Conservation (phyloP, 805 yeast genomes). For the Clavispora phyllophila region DNA sequence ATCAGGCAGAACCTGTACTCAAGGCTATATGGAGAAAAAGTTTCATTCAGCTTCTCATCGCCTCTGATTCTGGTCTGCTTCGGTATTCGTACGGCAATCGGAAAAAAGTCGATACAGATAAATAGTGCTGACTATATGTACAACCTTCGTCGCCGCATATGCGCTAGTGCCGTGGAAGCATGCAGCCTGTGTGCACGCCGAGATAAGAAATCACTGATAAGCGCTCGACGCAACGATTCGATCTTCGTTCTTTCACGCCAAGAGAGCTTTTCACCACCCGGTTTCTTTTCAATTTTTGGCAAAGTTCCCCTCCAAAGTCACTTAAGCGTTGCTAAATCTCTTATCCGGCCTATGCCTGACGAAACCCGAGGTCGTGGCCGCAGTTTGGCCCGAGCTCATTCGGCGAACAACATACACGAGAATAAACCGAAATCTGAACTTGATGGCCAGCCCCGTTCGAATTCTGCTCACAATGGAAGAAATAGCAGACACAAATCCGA, state of each 20-base stretch:
- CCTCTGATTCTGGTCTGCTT: no score
- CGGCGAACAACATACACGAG: neutral
- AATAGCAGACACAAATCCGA: neutral
- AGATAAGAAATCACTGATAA: neutral
- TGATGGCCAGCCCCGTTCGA: neutral
- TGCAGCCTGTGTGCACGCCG: neutral
- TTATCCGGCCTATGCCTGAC: neutral
- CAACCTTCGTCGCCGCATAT: neutral
- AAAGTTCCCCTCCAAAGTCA: no score
- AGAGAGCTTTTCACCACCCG: no score
- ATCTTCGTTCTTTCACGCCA: no score
- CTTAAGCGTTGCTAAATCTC: no score
- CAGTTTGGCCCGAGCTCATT: conserved; percentile 1
- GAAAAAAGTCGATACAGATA: no score
- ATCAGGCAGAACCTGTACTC: no score
- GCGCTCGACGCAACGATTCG: neutral
- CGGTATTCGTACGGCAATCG: no score
- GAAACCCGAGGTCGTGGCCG: conserved; percentile 3
- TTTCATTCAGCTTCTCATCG: no score
- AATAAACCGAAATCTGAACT: neutral
- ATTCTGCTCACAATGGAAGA: neutral
- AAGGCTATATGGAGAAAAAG: no score
- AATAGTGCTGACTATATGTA: neutral
- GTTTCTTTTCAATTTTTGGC: no score
- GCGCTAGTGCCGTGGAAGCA: neutral